These are phyloP conservation scores for Andrographis paniculata DNA, from an alignment of 305 asterid species.

Conservation along the genomic window DNA sequence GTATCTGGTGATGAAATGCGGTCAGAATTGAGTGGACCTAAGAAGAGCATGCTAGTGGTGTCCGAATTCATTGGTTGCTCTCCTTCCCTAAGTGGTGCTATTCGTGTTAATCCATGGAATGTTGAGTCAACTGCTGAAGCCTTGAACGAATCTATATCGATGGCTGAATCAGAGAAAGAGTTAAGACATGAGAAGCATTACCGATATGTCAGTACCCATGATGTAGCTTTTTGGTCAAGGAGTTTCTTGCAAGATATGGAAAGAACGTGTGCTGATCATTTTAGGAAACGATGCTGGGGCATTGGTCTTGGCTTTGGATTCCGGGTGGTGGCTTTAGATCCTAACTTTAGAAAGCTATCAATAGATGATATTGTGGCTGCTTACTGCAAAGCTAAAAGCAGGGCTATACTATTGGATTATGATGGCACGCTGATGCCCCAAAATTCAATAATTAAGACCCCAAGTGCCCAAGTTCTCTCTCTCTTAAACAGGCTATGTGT, in stretches of 20 bases:
- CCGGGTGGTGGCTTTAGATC: slow-evolving; percentile 84
- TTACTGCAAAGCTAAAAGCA: slow-evolving; percentile 50
- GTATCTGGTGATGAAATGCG: slow-evolving; percentile 43
- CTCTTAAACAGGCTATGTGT: slow-evolving; percentile 61
- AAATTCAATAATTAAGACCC: slow-evolving; percentile 65
- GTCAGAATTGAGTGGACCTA: slow-evolving; percentile 46
- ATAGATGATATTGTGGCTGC: slow-evolving; percentile 65
- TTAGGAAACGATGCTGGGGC: slow-evolving; percentile 82
- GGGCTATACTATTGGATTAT: slow-evolving; percentile 89
- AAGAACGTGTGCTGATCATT: slow-evolving; percentile 86
- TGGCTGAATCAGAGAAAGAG: slow-evolving; percentile 58
- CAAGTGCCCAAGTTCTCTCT: slow-evolving; percentile 62
- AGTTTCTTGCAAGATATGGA: slow-evolving; percentile 94
- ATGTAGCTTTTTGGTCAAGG: slow-evolving; percentile 81
- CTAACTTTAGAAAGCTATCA: slow-evolving; percentile 77
- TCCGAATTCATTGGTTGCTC: slow-evolving; percentile 94
- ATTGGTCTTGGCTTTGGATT: slow-evolving; percentile 94
- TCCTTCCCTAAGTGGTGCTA: slow-evolving; percentile 89
- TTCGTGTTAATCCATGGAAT: slow-evolving; percentile 92
- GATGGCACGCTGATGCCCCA: slow-evolving; percentile 97
- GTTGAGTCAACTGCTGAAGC: slow-evolving; percentile 87
- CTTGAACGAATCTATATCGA: slow-evolving; percentile 71
- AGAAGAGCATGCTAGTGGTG: slow-evolving; percentile 86
- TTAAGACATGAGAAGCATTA: slow-evolving; percentile 85
- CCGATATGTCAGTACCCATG: slow-evolving; percentile 85